phyloP scores from a whole-genome alignment of 2,329 filamentous ascomycete species.

The Hypoxylon sp. region DNA sequence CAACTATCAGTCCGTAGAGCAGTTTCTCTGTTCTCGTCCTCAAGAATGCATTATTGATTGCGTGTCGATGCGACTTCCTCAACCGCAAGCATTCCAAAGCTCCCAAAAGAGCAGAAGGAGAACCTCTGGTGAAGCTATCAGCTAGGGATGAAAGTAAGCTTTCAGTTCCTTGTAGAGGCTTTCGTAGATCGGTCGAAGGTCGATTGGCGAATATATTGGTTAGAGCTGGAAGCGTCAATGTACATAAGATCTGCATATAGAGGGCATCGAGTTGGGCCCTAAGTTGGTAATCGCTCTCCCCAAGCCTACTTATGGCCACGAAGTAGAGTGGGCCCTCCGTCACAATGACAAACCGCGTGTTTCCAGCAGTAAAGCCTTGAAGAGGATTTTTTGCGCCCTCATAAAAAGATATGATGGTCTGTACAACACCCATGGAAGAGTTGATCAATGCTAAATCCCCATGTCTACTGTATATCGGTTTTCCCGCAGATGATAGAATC shows the following conservation, averaged over 20 bases:
- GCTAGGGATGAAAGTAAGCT: conserved; percentile 90
- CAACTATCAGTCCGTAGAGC: conserved; percentile 93
- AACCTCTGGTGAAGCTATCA: conserved; percentile 94
- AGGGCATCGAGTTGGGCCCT: conserved; percentile 90
- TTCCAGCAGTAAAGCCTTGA: conserved; percentile 87
- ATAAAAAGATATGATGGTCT: conserved; percentile 98
- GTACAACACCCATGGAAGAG: conserved; percentile 92
- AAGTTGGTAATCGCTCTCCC: conserved; percentile 92
- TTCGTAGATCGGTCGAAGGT: conserved; percentile 92
- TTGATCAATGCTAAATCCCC: conserved; percentile 92
- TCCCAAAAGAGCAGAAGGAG: conserved; percentile 87
- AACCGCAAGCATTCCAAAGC: conserved; percentile 94
- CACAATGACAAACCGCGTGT: conserved; percentile 86
- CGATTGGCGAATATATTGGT: conserved; percentile 89
- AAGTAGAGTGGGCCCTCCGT: conserved; percentile 92
- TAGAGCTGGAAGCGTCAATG: conserved; percentile 88
- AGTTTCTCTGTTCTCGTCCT: conserved; percentile 83
- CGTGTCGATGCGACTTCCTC: conserved; percentile 86
- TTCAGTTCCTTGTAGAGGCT: conserved; percentile 92
- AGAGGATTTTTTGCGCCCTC: conserved; percentile 84
- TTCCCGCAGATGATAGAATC: conserved; percentile 94
- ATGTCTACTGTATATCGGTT: conserved; percentile 96
- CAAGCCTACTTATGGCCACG: conserved; percentile 90
- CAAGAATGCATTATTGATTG: conserved; percentile 89
- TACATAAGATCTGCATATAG: conserved; percentile 98